These are phyloP conservation scores for Lithospermum erythrorhizon DNA, from an alignment of 257 asterid species.

Conservation along the genomic window DNA sequence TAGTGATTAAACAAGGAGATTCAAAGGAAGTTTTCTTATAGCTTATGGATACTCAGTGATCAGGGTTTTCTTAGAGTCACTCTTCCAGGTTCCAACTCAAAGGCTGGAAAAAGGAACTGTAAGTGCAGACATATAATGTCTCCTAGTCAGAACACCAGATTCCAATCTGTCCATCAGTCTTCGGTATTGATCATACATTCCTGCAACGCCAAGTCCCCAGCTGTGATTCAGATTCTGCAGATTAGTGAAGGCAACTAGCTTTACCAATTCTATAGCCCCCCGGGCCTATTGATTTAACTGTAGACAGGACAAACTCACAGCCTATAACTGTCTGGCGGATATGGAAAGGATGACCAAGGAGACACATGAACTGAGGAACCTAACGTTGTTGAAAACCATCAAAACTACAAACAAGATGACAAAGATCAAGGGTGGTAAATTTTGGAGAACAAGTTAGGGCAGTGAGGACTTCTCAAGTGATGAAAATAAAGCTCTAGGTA, in stretches of 20 bases:
- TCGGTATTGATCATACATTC: slow-evolving; percentile 40
- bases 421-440: not conserved
- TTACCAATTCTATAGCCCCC: slow-evolving; percentile 10
- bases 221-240: slow-evolving; percentile 37
- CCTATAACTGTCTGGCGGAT: not conserved
- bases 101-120: slow-evolving; percentile 27
- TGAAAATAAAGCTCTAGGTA: not conserved
- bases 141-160: slow-evolving; percentile 39
- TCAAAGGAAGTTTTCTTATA: slow-evolving; percentile 17
- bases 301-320: not conserved
- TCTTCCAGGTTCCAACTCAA: slow-evolving; percentile 35
- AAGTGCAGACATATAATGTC: slow-evolving; percentile 35
- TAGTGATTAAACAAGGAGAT: slow-evolving; percentile 15
- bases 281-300: not conserved
- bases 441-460: not conserved
- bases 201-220: slow-evolving; percentile 66
- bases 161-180: slow-evolving; percentile 42
- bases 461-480: not conserved
- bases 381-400: not conserved
- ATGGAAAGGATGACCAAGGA: not conserved
- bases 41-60: not conserved
- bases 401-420: not conserved
- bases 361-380: not conserved
- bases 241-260: slow-evolving; percentile 38
- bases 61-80: slow-evolving; percentile 17